Percentiles rank a stretch among this genome's conserved stretches.
Evolutionary conservation across 2,329 filamentous ascomycete species (phyloP).

Genomic region (Magnaporthiopsis rhizophila): DNA sequence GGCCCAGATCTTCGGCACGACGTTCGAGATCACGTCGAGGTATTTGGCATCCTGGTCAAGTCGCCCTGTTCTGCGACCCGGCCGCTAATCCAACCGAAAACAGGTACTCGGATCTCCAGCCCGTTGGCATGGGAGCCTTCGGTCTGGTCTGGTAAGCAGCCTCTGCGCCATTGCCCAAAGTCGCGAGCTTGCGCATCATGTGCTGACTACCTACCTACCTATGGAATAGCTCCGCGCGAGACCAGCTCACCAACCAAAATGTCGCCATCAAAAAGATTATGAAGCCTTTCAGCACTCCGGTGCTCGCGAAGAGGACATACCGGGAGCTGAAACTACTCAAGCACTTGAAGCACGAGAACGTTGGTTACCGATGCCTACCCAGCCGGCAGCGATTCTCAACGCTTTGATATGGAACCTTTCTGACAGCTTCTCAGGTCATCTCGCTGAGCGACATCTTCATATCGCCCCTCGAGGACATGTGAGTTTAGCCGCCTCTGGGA

Average conservation of each 20-base stretch:
- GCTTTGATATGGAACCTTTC: background rate
- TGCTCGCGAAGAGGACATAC: conserved; percentile 95
- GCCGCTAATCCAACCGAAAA: background rate
- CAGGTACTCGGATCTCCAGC: conserved; percentile 96
- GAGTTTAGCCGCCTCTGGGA: conserved; percentile 26
- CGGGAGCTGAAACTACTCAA: conserved; percentile 95
- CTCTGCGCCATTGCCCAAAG: background rate
- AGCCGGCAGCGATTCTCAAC: background rate
- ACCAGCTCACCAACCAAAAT: conserved; percentile 93
- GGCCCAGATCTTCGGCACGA: conserved; percentile 98
- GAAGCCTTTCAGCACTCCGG: conserved; percentile 99
- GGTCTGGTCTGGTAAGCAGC: conserved; percentile 85
- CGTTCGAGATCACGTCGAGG: conserved; percentile 99
- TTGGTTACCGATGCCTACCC: conserved; percentile 28
- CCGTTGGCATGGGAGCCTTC: conserved; percentile 98
- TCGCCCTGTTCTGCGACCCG: background rate
- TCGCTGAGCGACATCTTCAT: conserved; percentile 99
- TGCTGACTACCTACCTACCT: background rate
- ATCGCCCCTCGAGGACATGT: conserved; percentile 98
- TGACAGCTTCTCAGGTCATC: conserved; percentile 60
- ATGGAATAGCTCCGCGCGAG: conserved; percentile 75
- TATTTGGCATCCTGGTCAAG: conserved; percentile 32
- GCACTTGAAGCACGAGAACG: conserved; percentile 94
- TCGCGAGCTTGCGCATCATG: background rate
- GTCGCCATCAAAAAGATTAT: conserved; percentile 99